Evolutionary conservation across 2,329 filamentous ascomycete genomes (phyloP).

Genomic region (Amylocarpus encephaloides): DNA sequence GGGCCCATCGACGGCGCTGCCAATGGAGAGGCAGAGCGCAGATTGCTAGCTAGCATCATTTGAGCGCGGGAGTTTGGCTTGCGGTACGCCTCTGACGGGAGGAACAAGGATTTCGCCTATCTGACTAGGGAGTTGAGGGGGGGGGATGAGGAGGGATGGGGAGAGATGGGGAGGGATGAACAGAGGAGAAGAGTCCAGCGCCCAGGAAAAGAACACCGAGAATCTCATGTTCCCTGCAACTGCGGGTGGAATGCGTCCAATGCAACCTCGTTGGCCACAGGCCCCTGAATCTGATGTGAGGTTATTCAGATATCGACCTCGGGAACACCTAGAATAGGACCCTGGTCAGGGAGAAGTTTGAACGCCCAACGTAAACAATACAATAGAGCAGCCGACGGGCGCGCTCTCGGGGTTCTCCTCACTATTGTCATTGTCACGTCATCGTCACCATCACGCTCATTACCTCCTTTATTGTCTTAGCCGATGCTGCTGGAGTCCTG

Average conservation of each 20-base stretch:
- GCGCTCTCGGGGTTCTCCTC: not conserved
- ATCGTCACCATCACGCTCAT: not conserved
- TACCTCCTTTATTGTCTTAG: too few relatives aligned
- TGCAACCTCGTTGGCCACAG: not conserved
- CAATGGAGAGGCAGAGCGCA: not conserved
- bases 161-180: not conserved
- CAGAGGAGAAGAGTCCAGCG: constrained; percentile 7
- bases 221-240: not conserved
- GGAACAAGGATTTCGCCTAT: too few relatives aligned
- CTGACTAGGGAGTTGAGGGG: too few relatives aligned
- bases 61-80: not conserved
- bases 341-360: not conserved
- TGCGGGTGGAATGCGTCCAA: not conserved
- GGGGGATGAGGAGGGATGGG: not conserved
- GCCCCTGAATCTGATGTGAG: not conserved
- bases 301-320: not conserved
- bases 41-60: not conserved
- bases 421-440: not conserved
- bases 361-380: not conserved
- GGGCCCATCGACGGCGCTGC: not conserved
- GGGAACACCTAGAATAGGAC: not conserved
- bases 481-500: not conserved
- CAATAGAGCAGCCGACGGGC: not conserved
- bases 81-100: constrained; percentile 11
- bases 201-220: constrained; percentile 1